These are phyloP conservation scores for Thraustochytrium striatum DNA, from an alignment of 352 stramenopile genomes.

Conservation along the genomic window DNA sequence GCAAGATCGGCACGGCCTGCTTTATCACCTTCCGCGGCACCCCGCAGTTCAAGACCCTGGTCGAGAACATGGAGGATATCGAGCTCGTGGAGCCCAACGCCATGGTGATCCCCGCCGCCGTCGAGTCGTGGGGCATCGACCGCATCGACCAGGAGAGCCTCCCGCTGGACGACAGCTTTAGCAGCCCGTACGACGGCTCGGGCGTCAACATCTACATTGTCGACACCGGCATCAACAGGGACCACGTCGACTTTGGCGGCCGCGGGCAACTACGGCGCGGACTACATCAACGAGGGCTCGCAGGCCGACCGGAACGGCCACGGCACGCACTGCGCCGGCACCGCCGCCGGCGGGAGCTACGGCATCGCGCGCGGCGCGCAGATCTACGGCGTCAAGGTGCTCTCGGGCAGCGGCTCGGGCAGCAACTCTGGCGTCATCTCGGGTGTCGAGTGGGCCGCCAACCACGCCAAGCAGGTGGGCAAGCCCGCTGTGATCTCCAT, in stretches of 20 bases:
- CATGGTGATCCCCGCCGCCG: not conserved
- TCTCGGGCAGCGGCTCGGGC: slow-evolving; percentile 9
- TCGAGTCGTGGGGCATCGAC: slow-evolving; percentile 9
- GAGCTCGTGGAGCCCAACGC: not conserved
- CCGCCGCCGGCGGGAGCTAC: slow-evolving; percentile 17
- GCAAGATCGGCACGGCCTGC: not conserved
- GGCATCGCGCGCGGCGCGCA: slow-evolving; percentile 21
- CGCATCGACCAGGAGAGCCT: slow-evolving; percentile 43
- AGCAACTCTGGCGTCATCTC: slow-evolving; percentile 12
- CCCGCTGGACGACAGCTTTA: not conserved
- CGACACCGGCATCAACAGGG: slow-evolving; percentile 40
- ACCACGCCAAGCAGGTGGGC: no score
- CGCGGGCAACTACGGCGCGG: slow-evolving; percentile 1
- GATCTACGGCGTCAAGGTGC: slow-evolving; percentile 46
- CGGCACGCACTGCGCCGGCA: slow-evolving; percentile 49
- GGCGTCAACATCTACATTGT: slow-evolving; percentile 49
- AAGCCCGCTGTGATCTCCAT: slow-evolving; percentile 21
- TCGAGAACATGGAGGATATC: not conserved
- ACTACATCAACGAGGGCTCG: not conserved
- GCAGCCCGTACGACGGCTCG: not conserved
- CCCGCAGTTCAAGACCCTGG: slow-evolving; percentile 2
- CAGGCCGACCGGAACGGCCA: slow-evolving; percentile 36
- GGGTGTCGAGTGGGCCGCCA: slow-evolving; percentile 40
- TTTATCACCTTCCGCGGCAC: not conserved
- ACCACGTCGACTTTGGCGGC: slow-evolving; percentile 35